These are phyloP conservation scores for Cymodocea nodosa DNA, from an alignment of 116 monocot species.

Conservation along the genomic window DNA sequence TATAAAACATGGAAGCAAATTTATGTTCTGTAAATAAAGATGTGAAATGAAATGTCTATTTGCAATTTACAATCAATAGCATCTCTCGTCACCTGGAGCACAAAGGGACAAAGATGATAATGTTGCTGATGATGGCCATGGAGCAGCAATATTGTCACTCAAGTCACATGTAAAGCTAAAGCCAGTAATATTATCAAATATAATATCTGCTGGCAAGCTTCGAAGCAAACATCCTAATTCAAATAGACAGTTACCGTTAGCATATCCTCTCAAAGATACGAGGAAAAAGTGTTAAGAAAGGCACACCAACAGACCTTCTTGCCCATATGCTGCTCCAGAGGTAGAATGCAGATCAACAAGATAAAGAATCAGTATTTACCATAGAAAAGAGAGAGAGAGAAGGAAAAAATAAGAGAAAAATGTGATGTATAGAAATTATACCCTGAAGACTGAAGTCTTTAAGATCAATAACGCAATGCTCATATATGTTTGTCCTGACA, in stretches of 20 bases:
- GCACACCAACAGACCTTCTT: constrained; percentile 57
- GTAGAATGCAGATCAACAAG: constrained; percentile 7
- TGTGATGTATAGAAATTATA: constrained; percentile 11
- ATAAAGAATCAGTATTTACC: background rate
- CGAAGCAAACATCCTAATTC: constrained; percentile 86
- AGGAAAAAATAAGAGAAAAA: background rate
- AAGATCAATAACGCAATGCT: constrained; percentile 78
- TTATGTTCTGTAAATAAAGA: too few relatives aligned
- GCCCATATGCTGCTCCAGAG: constrained; percentile 63
- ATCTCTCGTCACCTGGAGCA: constrained; percentile 55
- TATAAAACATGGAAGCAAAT: too few relatives aligned
- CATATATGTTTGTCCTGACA: constrained; percentile 73
- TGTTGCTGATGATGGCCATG: constrained; percentile 97
- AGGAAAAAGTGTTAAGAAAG: background rate
- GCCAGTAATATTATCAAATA: constrained; percentile 78
- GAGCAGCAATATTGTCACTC: constrained; percentile 96
- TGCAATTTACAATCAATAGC: background rate
- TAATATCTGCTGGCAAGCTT: constrained; percentile 81
- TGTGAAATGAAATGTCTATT: too few relatives aligned
- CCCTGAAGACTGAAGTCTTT: constrained; percentile 98
- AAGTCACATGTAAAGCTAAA: constrained; percentile 96
- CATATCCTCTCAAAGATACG: background rate
- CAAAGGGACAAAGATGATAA: constrained; percentile 83
- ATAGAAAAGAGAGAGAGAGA: background rate
- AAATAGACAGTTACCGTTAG: background rate